A percentile compares a stretch with the other conserved stretches of the same genome.
These are phyloP conservation scores for Nyctanthes arbortristis DNA, from an alignment of 257 asterid genomes.

Conservation along the genomic window DNA sequence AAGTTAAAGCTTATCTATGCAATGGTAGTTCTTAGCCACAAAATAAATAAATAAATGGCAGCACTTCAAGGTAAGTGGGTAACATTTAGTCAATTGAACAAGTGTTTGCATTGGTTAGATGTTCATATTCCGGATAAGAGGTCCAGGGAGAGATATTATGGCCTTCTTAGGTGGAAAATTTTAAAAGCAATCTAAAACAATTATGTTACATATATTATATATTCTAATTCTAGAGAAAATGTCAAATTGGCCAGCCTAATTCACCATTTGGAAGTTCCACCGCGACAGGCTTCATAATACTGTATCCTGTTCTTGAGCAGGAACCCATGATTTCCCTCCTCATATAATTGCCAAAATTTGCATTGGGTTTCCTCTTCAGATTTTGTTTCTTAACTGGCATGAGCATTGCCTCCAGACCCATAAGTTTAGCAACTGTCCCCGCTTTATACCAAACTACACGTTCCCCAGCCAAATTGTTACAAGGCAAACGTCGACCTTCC, in stretches of 20 bases:
- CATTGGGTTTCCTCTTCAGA: conserved; percentile 38
- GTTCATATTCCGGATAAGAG: too few relatives aligned
- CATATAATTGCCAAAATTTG: conserved; percentile 2
- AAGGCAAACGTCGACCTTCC: conserved; percentile 40
- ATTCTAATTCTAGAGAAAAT: conserved; percentile 28
- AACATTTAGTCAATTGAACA: too few relatives aligned
- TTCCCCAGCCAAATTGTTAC: conserved; percentile 68
- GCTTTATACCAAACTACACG: conserved; percentile 91
- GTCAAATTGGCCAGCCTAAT: conserved; percentile 53
- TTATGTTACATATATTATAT: background rate
- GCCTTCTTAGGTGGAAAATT: too few relatives aligned
- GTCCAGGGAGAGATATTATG: too few relatives aligned
- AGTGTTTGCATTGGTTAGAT: too few relatives aligned
- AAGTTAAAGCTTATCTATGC: too few relatives aligned
- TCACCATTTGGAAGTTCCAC: conserved; percentile 42
- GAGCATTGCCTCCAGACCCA: conserved; percentile 95
- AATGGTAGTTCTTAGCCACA: too few relatives aligned
- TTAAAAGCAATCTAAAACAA: background rate
- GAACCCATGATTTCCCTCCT: conserved; percentile 39
- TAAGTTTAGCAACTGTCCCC: conserved; percentile 80
- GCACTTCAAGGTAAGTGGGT: too few relatives aligned
- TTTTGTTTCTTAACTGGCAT: conserved; percentile 56
- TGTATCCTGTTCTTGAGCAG: conserved; percentile 57
- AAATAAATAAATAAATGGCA: too few relatives aligned
- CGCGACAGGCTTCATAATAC: conserved; percentile 47